Base-by-base conservation (phyloP, 169 alveolate genomes). In the Cryptosporidium parvum region DNA sequence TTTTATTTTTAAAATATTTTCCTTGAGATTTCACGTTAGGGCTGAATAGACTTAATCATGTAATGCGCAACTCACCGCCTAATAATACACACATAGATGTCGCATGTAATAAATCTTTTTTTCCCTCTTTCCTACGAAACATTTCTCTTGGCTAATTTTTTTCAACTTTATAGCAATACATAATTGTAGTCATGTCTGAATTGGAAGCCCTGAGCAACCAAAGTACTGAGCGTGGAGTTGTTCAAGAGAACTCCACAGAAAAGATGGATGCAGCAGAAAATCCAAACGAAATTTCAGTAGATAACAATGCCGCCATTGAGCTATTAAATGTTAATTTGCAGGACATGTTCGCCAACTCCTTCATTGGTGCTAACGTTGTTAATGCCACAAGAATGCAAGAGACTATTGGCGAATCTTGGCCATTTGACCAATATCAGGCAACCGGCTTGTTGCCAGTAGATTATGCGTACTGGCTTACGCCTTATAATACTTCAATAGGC, bases 371-470 rank as follows among this genome's bases (percentile, higher is more conserved):
- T 3, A 80, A 80, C 42, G 89, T 80, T 35, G 89, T 80, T 3
- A 80, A 80, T 80, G 89, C 89, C 16, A 80, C 89, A 14, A 59
- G 89, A 29, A 80, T 80, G 89, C 89, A 80, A 18, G 89, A 80
- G 35, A 80, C 89, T 0, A 80, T 80, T 62, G 89, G 89, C 4
- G 89, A 80, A 35, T 80, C 92, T 8, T 86, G 92, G 92, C 92
- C 92, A 9, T 86, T 86, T 53, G 92, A 86, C 37, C 84, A 72
- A 26, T 86, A 86, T 35, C 92, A 86, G 31, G 91, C 92, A 23
- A 86, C 91, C 5, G 85, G 85, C 12, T 65, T 86, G 33, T 51
- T 73, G 14, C 92, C 92, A 7, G 92, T 86, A 12, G 92, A 86
- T 75, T 86, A 86, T 75, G 85, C 85, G 14, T 86, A 86, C 75